Percentiles rank a stretch among this genome's conserved stretches.
Conservation (phyloP, 768 basidiomycete species). For the Tricholoma terreum region DNA sequence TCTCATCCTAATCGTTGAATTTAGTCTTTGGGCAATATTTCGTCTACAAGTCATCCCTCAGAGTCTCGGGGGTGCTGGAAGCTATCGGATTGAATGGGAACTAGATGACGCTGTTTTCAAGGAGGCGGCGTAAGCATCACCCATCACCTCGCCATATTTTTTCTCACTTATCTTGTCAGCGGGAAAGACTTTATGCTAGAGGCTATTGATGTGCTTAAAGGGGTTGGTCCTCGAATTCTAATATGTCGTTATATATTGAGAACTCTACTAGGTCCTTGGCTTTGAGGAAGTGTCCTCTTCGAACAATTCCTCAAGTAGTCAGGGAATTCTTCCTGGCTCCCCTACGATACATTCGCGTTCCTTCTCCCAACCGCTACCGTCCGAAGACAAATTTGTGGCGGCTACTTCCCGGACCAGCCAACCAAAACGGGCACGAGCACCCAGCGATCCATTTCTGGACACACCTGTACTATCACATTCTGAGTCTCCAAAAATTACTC, state of each 20-base stretch:
- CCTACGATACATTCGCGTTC: slow-evolving; percentile 49
- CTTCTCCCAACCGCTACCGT: slow-evolving; percentile 52
- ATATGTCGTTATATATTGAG: slow-evolving; percentile 7
- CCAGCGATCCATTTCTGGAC: slow-evolving; percentile 80
- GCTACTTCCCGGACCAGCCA: slow-evolving; percentile 42
- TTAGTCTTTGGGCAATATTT: slow-evolving; percentile 72
- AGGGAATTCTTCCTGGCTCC: slow-evolving; percentile 33
- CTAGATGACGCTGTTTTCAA: slow-evolving; percentile 93
- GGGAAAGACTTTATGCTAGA: slow-evolving; percentile 95
- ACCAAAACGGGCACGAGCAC: slow-evolving; percentile 66
- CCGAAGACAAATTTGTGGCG: slow-evolving; percentile 38
- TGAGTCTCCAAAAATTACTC: slow-evolving; percentile 36
- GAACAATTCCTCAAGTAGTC: slow-evolving; percentile 31
- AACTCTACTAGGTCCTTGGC: slow-evolving; percentile 42
- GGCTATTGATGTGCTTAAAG: slow-evolving; percentile 86
- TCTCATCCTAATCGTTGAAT: slow-evolving; percentile 8
- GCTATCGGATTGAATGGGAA: slow-evolving; percentile 78
- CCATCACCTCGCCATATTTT: slow-evolving; percentile 11
- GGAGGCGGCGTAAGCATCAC: slow-evolving; percentile 80
- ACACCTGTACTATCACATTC: slow-evolving; percentile 59
- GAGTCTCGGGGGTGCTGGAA: slow-evolving; percentile 77
- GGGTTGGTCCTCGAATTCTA: slow-evolving; percentile 47
- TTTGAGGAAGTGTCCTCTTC: slow-evolving; percentile 67
- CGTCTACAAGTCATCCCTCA: slow-evolving; percentile 79
- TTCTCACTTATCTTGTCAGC: slow-evolving; percentile 40